phyloP scores from a whole-genome alignment of 2,329 filamentous ascomycete genomes.

The Dactylonectria macrodidyma region DNA sequence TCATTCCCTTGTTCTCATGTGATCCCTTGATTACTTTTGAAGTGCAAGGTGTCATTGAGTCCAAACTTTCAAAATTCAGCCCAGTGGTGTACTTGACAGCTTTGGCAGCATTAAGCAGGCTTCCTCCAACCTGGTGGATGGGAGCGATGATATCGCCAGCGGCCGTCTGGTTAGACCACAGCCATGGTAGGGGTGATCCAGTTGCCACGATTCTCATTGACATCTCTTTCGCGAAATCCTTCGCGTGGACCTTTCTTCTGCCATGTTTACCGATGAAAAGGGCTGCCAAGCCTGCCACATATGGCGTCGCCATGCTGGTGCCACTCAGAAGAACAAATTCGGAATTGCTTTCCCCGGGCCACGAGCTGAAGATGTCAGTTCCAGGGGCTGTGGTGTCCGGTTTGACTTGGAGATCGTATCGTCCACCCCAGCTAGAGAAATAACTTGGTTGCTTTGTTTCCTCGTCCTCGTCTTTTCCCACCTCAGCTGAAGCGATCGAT shows the following conservation, averaged over 20 bases:
- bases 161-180: constrained; percentile 5
- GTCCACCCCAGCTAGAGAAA: constrained; percentile 60
- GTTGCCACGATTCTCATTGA: constrained; percentile 35
- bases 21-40: constrained; percentile 42
- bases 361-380: constrained; percentile 61
- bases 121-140: constrained; percentile 58
- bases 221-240: constrained; percentile 29
- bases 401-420: constrained; percentile 56
- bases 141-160: constrained; percentile 49
- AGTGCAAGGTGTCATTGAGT: constrained; percentile 61
- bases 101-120: constrained; percentile 58
- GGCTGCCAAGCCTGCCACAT: constrained; percentile 59
- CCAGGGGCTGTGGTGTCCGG: constrained; percentile 60
- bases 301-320: constrained; percentile 65
- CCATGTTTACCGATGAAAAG: constrained; percentile 53
- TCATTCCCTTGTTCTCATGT: constrained; percentile 55
- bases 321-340: constrained; percentile 59
- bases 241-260: constrained; percentile 48
- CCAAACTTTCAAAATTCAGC: constrained; percentile 55
- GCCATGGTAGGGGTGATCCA: constrained; percentile 47
- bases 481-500: not conserved
- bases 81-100: constrained; percentile 54
- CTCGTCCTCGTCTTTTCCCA: constrained; percentile 23
- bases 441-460: constrained; percentile 44
- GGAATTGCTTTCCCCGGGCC: constrained; percentile 44